A percentile compares a stretch with the other conserved stretches of the same genome.
Conservation (phyloP, 2,329 filamentous ascomycete species). For the Fusarium haematococcum region DNA sequence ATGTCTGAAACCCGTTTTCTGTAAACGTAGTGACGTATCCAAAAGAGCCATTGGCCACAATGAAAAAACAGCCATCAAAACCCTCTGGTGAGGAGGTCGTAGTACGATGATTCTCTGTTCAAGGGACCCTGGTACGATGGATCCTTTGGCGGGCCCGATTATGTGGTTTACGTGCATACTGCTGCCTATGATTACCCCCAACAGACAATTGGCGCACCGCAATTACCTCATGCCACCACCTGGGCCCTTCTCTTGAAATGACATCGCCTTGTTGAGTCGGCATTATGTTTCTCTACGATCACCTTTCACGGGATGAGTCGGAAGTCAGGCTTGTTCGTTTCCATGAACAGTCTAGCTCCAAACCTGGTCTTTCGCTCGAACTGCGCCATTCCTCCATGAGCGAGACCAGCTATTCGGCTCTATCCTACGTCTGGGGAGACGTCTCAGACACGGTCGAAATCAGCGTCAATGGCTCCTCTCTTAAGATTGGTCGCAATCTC, state of each 20-base stretch:
- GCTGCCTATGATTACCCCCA: background rate
- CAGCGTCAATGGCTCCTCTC: background rate
- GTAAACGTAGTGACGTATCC: too few relatives aligned
- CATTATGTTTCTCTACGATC: background rate
- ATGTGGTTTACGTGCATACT: background rate
- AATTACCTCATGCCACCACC: background rate
- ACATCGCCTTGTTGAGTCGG: background rate
- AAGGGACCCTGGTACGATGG: background rate
- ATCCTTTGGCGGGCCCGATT: background rate
- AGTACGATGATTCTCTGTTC: background rate
- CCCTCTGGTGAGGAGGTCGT: too few relatives aligned
- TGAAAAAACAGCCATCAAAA: too few relatives aligned
- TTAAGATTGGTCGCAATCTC: background rate
- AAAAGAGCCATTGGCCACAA: too few relatives aligned
- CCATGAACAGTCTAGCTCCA: rapidly evolving
- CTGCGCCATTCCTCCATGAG: background rate
- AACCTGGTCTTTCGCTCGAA: background rate
- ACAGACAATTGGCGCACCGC: background rate
- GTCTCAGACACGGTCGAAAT: background rate
- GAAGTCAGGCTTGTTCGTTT: background rate
- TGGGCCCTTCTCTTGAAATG: background rate
- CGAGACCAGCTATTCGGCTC: background rate
- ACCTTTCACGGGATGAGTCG: background rate
- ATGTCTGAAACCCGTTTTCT: too few relatives aligned
- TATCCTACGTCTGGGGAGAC: background rate